These are phyloP conservation scores for Geranium rotundifolium DNA, from an alignment of 345 rosid species.

Conservation along the genomic window DNA sequence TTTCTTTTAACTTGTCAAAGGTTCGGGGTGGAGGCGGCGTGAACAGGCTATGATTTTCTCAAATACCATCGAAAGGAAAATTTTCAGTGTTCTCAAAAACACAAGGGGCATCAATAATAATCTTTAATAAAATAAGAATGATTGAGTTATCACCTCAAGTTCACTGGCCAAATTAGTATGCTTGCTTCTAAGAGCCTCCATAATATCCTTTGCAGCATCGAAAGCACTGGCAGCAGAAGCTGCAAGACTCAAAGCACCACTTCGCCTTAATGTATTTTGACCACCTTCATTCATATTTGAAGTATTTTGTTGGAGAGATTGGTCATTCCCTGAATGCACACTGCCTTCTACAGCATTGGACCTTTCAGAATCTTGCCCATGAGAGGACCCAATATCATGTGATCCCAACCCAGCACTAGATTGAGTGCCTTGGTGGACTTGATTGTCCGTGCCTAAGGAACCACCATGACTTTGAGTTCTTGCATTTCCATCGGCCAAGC, in stretches of 20 bases:
- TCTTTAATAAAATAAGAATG: no score
- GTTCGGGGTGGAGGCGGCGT: no score
- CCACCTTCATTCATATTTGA: conserved; percentile 42
- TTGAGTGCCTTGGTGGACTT: conserved; percentile 53
- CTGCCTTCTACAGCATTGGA: conserved; percentile 41
- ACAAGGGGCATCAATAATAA: no score
- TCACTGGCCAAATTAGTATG: conserved; percentile 91
- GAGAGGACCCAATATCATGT: conserved; percentile 63
- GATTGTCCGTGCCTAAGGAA: conserved; percentile 44
- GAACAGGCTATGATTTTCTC: no score
- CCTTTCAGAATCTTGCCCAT: conserved; percentile 83
- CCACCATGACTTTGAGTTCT: conserved; percentile 50
- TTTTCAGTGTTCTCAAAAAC: no score
- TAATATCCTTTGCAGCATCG: conserved; percentile 96
- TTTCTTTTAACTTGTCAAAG: neutral
- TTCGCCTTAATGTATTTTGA: conserved; percentile 60
- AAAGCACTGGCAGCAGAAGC: conserved; percentile 89
- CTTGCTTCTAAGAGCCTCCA: conserved; percentile 96
- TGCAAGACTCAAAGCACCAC: conserved; percentile 47
- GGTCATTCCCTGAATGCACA: conserved; percentile 57
- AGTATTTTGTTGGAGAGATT: conserved; percentile 62
- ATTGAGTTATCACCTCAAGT: conserved; percentile 57
- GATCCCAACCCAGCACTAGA: conserved; percentile 48
- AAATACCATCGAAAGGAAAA: no score
- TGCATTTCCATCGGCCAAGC: conserved; percentile 37